Evolutionary conservation across 2,329 filamentous ascomycete genomes (phyloP), one percentile per base, ranked within the genome.

Genomic region (Blumeria graminis): DNA sequence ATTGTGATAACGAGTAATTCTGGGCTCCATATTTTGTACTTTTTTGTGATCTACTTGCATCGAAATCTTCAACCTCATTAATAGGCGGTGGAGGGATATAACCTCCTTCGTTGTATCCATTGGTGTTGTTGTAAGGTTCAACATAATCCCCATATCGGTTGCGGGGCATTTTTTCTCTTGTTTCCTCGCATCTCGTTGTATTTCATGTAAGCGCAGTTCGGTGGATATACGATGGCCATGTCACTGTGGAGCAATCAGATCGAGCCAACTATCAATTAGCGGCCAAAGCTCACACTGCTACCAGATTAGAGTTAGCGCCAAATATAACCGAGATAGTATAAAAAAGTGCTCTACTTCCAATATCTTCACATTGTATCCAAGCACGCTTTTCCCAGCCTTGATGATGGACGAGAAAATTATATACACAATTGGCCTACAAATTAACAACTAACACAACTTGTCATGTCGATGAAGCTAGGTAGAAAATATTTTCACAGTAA

Each of bases 91-190:
- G 58, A 9, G 61, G 52, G 16, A 60, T 60, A 56, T 63, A 63
- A 41, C 60, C 61, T 51, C 57, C 58, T 14, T 41, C 36, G 54
- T 59, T 60, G 56, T 64, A 61, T 10, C 61, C 61, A 55, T 62
- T 61, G 16, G 60, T 60, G 55, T 64, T 64, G 28, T 61, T 55
- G 48, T 65, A 66, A 7, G 64, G 61, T 57, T 66, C 64, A 62
- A 51, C 61, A 18, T 63, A 61, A 33, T 62, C 62, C 36, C 63
- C 63, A 58, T 66, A 66, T 33, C 65, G 58, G 60, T 64, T 65
- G 39, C 64, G 62, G 56, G 65, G 59, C 65, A 67, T 67, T 18
- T 54, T 58, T 38, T 63, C 58, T 60, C 61, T 56, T 63, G 43
- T 22, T 34, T 52, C 22, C 33, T 53, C 45, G 56, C 57, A 53